Conservation (phyloP, 2,329 filamentous ascomycete species). For the Alternaria arbusti region DNA sequence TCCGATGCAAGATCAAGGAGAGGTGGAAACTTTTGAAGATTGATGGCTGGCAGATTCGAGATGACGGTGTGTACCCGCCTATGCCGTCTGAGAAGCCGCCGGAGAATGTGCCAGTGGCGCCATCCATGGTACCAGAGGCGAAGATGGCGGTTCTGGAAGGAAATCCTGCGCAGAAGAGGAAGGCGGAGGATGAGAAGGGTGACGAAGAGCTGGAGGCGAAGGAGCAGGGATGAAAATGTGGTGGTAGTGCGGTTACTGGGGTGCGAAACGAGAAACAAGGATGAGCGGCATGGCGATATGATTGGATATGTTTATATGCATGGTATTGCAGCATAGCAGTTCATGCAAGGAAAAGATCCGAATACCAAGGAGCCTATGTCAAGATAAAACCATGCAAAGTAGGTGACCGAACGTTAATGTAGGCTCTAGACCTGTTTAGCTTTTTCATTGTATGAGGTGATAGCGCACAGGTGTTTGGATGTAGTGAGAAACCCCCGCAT, state of each 20-base stretch:
- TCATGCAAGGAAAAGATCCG: too few relatives aligned
- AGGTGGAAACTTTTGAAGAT: conserved; percentile 72
- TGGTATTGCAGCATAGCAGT: not conserved
- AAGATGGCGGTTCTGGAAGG: conserved; percentile 11
- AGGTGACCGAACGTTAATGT: too few relatives aligned
- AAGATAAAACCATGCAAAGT: too few relatives aligned
- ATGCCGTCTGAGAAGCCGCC: conserved; percentile 31
- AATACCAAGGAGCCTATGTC: too few relatives aligned
- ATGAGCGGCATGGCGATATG: not conserved
- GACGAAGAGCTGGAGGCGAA: conserved; percentile 4
- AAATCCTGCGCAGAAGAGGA: conserved; percentile 31
- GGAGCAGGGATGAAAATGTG: not conserved
- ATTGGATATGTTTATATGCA: not conserved
- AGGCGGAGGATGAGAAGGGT: conserved; percentile 13
- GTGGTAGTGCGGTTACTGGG: not conserved
- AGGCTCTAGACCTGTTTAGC: too few relatives aligned
- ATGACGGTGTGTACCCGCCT: conserved; percentile 40
- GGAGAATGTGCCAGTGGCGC: conserved; percentile 17
- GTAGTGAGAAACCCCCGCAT: not conserved
- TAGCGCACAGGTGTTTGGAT: not conserved
- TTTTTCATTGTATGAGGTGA: not conserved
- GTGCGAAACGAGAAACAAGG: not conserved
- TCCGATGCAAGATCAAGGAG: conserved; percentile 71
- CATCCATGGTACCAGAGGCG: not conserved
- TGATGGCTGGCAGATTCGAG: conserved; percentile 66